Base-by-base conservation (phyloP, 192 early-diverging fungal genomes). In the Backusella tuberculispora region DNA sequence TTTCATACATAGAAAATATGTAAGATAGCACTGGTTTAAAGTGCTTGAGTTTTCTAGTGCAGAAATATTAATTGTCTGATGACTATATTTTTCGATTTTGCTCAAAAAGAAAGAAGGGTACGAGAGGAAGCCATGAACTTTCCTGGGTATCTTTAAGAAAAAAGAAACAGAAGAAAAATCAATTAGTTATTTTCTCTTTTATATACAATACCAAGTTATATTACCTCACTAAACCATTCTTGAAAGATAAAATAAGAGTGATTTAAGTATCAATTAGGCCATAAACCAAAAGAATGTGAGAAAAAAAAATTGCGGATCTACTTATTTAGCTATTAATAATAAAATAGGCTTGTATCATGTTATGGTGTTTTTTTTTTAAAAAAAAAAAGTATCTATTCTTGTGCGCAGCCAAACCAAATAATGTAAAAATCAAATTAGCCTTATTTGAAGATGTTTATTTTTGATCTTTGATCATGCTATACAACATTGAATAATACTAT, bases 101-200 rank as follows among this genome's bases (percentile, higher is more conserved):
- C n/a, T n/a, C 8, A 50, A 50, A 48, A 50, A 50, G n/a, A 50
- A 7, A 50, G 17, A 50, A 5, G 48, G 19, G 48, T 50, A 50
- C 48, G 48, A 50, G 48, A 50, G n/a, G 50, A 53, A 53, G n/a
- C 50, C n/a, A 53, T 53, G 50, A 8, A 53, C 50, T 53, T 53
- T 53, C 50, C 50, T 53, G 50, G 19, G 10, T 53, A 53, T 53
- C 50, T 19, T 53, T 2, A 10, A 43, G 10, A 43, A 43, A 43
- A 43, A 53, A 53, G 50, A 53, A 53, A 53, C 17, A 53, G 50
- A 9, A 19, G 50, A 53, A 53, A 53, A n/a, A 53, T 19, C 50
- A 53, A 9, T 15, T 50, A 50, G 15, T n/a, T 50, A 50, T 50
- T 50, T 19, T 50, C 50, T 53, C n/a, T 53, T 53, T 19, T 24